phyloP scores from a whole-genome alignment of 2,329 filamentous ascomycete species.

The Ilyonectria destructans region DNA sequence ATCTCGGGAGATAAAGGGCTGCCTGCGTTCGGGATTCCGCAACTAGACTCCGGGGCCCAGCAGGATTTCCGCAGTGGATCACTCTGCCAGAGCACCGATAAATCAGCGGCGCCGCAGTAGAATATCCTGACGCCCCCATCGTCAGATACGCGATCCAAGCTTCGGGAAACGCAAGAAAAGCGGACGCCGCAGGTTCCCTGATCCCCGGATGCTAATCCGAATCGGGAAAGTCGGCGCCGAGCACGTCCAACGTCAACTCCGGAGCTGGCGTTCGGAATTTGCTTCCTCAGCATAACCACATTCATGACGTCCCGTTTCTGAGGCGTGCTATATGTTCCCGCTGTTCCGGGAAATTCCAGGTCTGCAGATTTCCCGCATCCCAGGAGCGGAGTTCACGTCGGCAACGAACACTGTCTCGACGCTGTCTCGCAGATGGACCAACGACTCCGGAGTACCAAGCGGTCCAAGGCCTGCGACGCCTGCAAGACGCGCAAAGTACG shows the following conservation, averaged over 20 bases:
- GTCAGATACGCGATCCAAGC: neutral
- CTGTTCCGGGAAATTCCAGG: slow-evolving; percentile 19
- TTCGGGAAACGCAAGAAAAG: slow-evolving; percentile 11
- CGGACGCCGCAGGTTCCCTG: slow-evolving; percentile 4
- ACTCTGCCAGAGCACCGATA: neutral
- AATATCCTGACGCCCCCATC: neutral
- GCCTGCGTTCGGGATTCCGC: neutral
- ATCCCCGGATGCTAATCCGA: slow-evolving; percentile 20
- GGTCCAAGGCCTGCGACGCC: slow-evolving; percentile 43
- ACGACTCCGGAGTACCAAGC: slow-evolving; percentile 34
- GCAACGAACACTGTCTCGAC: neutral
- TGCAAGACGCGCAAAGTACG: slow-evolving; percentile 45
- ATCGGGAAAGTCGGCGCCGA: slow-evolving; percentile 41
- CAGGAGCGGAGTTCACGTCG: slow-evolving; percentile 10
- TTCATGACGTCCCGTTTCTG: slow-evolving; percentile 20
- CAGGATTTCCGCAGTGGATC: slow-evolving; percentile 9
- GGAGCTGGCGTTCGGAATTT: slow-evolving; percentile 15
- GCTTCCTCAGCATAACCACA: slow-evolving; percentile 4
- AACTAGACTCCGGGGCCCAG: neutral
- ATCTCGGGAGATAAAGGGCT: slow-evolving; percentile 4
- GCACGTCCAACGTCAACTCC: neutral
- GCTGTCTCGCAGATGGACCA: slow-evolving; percentile 19
- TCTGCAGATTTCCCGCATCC: slow-evolving; percentile 11
- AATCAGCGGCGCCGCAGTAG: slow-evolving; percentile 8
- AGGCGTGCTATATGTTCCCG: slow-evolving; percentile 27